These are phyloP conservation scores for Colletotrichum nymphaeae DNA, from an alignment of 2,329 filamentous ascomycete genomes.

Conservation along the genomic window DNA sequence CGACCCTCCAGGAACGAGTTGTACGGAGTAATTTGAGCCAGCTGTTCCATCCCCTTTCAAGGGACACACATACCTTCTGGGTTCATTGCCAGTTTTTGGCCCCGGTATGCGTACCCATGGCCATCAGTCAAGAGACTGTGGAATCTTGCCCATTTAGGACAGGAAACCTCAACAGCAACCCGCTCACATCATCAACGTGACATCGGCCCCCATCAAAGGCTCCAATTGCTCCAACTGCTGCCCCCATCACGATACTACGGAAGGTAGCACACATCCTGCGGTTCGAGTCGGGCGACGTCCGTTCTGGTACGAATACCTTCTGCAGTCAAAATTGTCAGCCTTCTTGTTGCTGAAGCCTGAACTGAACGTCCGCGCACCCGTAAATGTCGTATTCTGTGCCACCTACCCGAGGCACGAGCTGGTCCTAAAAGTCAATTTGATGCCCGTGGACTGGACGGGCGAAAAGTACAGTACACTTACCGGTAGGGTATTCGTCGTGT, in stretches of 20 bases:
- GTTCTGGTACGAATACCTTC: neutral
- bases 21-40: no score
- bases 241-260: constrained; percentile 8
- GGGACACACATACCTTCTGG: neutral
- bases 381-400: constrained; percentile 4
- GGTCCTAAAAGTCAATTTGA: constrained; percentile 2
- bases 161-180: neutral
- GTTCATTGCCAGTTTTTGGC: neutral
- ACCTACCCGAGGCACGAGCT: neutral
- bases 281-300: constrained; percentile 21
- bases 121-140: neutral
- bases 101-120: neutral
- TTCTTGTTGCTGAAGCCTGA: constrained; percentile 6
- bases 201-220: constrained; percentile 15
- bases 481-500: neutral
- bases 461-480: neutral
- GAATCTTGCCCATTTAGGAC: neutral
- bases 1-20: neutral
- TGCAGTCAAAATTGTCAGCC: neutral
- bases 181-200: constrained; percentile 22
- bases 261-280: constrained; percentile 20
- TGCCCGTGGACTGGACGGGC: neutral
- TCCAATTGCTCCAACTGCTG: neutral
- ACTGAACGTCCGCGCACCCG: constrained; percentile 12
- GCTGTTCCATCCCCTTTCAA: neutral